Percentiles rank a stretch among this genome's conserved stretches.
Evolutionary conservation across 2,329 filamentous ascomycete genomes (phyloP).

Genomic region (Calonectria honghensis): DNA sequence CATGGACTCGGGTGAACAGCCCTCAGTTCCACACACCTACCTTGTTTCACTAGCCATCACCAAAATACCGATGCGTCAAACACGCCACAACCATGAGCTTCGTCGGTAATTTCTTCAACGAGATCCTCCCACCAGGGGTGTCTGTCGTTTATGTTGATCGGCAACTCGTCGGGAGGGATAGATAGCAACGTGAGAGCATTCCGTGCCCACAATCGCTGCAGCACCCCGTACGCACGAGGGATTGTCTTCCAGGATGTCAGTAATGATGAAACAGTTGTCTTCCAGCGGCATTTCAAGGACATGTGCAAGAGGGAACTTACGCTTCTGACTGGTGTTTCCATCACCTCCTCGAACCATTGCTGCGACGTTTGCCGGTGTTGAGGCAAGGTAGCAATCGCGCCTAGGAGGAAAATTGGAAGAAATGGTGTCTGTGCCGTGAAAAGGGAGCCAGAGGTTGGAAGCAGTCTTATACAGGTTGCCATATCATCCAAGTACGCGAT

Average conservation of each 20-base stretch:
- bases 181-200: not conserved
- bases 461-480: not conserved
- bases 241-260: not conserved
- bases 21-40: not conserved
- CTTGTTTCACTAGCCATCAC: not conserved
- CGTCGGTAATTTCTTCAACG: not conserved
- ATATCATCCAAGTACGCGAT: not conserved
- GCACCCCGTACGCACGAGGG: not conserved
- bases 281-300: not conserved
- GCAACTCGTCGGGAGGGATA: not conserved
- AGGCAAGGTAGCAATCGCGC: slow-evolving; percentile 2
- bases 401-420: slow-evolving; percentile 3
- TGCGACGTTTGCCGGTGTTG: not conserved
- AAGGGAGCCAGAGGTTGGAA: slow-evolving; percentile 3
- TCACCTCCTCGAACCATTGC: not conserved
- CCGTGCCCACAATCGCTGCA: not conserved
- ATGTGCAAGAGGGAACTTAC: not conserved
- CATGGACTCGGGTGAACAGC: not conserved
- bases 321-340: not conserved
- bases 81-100: not conserved
- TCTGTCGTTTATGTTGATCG: not conserved
- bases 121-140: slow-evolving; percentile 20
- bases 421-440: slow-evolving; percentile 8
- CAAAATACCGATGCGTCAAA: slow-evolving; percentile 20
- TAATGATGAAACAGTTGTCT: not conserved